Base-by-base conservation (phyloP, 257 asterid genomes). In the Phtheirospermum japonicum region DNA sequence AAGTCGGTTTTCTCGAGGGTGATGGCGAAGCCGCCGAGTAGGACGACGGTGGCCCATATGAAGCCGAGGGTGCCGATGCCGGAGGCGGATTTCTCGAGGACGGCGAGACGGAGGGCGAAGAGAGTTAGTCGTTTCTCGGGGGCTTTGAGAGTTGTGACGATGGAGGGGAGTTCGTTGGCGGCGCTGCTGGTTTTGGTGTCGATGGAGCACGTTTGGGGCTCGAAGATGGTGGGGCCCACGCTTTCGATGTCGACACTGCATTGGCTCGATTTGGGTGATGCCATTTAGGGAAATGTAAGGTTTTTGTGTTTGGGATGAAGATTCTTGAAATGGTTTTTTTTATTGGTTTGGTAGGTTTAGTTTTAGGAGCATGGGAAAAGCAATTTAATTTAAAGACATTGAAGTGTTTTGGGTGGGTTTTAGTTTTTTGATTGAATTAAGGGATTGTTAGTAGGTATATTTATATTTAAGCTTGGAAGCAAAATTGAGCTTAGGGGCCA, bases 21-120 rank as follows among this genome's bases (percentile, higher is more conserved):
- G 6, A 89, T 89, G 30, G 96, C 97, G 45, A 93, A 93, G 9
- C 96, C 99, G 5, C 99, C 99, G 5, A 93, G 96, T n/a, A 89
- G 68, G 17, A 93, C 96, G 1, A 93, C 97, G 0, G 99, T 93
- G 2, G 99, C 97, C 99, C 99, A 89, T 13, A 87, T 83, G 83
- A 93, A 93, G 10, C 94, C 89, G 1, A 93, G 85, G 1, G 99
- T 89, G 10, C 99, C 99, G 0, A 93, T 75, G 11, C 90, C 84
- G 3, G 95, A 86, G 3, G 99, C 97, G 2, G 94, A 72, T 42
- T 93, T 89, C 12, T 93, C 99, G 13, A 93, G 76, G 52, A 93
- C 89, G 0, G 99, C 97, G 0, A 89, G 83, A 55, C 96, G 87
- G 32, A 93, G 89, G 34, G 97, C 91, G 76, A 89, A 89, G 12